Evolutionary conservation across 139 green algal species (phyloP).

Genomic region (Chlorella sp.): DNA sequence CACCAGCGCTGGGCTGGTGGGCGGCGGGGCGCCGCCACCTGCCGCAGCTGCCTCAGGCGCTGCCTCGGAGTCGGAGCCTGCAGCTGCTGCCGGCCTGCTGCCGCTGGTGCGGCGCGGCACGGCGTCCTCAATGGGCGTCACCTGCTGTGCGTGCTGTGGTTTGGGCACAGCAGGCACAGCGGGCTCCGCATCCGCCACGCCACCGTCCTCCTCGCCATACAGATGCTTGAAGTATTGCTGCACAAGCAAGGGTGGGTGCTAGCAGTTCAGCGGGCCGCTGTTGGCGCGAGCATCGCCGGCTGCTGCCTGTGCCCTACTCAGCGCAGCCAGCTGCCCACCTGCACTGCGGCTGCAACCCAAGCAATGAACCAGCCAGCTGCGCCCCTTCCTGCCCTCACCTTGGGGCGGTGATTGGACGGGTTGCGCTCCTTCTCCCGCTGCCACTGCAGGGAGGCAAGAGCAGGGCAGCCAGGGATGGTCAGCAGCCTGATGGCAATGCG

Average conservation of each 20-base stretch:
- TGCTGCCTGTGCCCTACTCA: too few relatives aligned
- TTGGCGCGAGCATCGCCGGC: too few relatives aligned
- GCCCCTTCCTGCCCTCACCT: neutral
- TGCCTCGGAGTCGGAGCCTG: neutral
- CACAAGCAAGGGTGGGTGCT: neutral
- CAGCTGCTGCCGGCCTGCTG: neutral
- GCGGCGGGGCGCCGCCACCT: neutral
- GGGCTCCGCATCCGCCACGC: neutral
- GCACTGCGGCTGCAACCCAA: too few relatives aligned
- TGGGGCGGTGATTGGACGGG: slow-evolving; percentile 33
- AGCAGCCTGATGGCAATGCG: too few relatives aligned
- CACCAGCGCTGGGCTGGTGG: slow-evolving; percentile 1
- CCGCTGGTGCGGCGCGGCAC: too few relatives aligned
- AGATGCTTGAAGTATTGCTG: slow-evolving; percentile 37
- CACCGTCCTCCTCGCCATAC: slow-evolving; percentile 4
- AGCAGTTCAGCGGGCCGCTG: neutral
- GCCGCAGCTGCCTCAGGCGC: neutral
- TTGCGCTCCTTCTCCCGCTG: slow-evolving; percentile 21
- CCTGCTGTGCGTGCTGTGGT: neutral
- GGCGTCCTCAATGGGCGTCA: too few relatives aligned
- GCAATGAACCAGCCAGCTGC: too few relatives aligned
- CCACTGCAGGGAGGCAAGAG: neutral
- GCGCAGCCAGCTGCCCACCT: too few relatives aligned
- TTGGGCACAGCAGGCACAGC: neutral
- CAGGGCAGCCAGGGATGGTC: too few relatives aligned